Conservation (phyloP, 2,329 filamentous ascomycete genomes). For the Teratosphaeria zuluensis region DNA sequence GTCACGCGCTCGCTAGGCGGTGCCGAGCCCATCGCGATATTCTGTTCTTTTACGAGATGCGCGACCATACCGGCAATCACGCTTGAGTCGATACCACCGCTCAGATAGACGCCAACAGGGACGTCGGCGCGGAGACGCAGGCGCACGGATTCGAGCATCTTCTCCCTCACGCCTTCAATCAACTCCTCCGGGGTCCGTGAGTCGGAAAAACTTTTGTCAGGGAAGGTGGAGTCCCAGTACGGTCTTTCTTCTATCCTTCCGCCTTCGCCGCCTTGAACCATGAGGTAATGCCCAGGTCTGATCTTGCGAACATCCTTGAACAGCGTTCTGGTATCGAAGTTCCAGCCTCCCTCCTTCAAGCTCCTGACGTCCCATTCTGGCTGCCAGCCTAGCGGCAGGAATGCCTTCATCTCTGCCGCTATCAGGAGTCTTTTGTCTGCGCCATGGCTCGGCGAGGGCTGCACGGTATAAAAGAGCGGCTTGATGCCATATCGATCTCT, state of each 20-base stretch:
- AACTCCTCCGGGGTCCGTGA: conserved; percentile 41
- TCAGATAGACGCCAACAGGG: conserved; percentile 47
- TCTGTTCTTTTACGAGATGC: conserved; percentile 40
- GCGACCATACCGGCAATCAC: conserved; percentile 47
- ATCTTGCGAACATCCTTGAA: conserved; percentile 43
- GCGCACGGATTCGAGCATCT: conserved; percentile 43
- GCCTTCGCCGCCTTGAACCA: conserved; percentile 26
- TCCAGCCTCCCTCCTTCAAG: conserved; percentile 36
- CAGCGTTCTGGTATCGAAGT: conserved; percentile 37
- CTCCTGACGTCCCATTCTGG: conserved; percentile 44
- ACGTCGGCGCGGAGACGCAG: conserved; percentile 48
- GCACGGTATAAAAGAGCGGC: conserved; percentile 43
- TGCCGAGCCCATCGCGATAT: conserved; percentile 39
- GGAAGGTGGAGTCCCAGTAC: conserved; percentile 47
- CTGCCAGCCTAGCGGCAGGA: conserved; percentile 38
- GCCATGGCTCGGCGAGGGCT: conserved; percentile 8
- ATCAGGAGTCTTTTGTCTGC: conserved; percentile 32
- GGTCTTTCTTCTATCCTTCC: conserved; percentile 30
- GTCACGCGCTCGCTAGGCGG: conserved; percentile 30
- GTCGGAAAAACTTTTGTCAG: conserved; percentile 34
- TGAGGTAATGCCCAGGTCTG: conserved; percentile 36
- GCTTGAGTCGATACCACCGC: conserved; percentile 50
- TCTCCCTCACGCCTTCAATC: conserved; percentile 40
- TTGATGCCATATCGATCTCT: conserved; percentile 50
- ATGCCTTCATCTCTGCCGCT: conserved; percentile 48